A percentile compares a stretch with the other conserved stretches of the same genome.
Conservation (phyloP, 192 early-diverging fungal species). For the Obelidium mucronatum region DNA sequence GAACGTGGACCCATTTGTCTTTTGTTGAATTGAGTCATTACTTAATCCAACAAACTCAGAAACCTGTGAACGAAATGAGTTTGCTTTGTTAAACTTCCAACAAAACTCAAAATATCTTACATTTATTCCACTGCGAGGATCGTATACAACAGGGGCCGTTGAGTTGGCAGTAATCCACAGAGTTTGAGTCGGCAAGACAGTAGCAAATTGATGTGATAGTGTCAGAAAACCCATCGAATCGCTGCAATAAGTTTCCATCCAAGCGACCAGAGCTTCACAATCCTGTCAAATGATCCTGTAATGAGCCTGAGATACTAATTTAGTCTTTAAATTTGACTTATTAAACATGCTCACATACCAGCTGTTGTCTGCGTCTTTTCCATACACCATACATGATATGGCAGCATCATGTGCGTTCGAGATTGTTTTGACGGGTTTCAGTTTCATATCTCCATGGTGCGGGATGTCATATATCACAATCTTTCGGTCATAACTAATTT, state of each 20-base stretch:
- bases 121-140: constrained; percentile 66
- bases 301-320: constrained; percentile 52
- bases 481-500: constrained; percentile 59
- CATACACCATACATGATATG: constrained; percentile 69
- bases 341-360: constrained; percentile 46
- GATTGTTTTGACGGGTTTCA: constrained; percentile 49
- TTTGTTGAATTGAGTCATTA: constrained; percentile 46
- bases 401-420: constrained; percentile 66
- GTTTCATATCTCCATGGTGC: constrained; percentile 63
- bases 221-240: constrained; percentile 66
- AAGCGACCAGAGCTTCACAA: constrained; percentile 68
- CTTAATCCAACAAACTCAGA: constrained; percentile 65
- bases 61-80: constrained; percentile 42
- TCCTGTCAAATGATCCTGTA: constrained; percentile 66
- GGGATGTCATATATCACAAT: constrained; percentile 67
- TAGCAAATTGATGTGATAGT: constrained; percentile 64
- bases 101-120: constrained; percentile 38
- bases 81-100: neutral
- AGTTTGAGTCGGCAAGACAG: constrained; percentile 63
- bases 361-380: constrained; percentile 68
- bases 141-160: constrained; percentile 56
- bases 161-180: constrained; percentile 67
- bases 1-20: constrained; percentile 43
- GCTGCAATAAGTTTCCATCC: constrained; percentile 67
- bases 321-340: neutral